These are phyloP conservation scores for Penicillium sp. DNA, from an alignment of 2,329 filamentous ascomycete species.

Conservation along the genomic window DNA sequence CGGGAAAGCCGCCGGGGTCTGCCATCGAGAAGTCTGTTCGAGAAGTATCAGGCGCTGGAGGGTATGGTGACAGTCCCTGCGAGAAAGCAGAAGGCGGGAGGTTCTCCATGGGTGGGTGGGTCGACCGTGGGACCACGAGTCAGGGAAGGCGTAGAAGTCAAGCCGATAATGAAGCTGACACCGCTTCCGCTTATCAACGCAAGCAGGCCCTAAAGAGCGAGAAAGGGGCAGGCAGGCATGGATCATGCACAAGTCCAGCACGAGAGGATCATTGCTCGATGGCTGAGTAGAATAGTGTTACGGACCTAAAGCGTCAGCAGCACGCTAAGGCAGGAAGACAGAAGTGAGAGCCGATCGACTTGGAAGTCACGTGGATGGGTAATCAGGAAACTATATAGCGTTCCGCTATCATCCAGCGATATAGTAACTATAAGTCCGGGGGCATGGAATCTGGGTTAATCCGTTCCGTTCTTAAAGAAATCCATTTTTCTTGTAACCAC, in stretches of 20 bases:
- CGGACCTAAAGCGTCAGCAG: too few species aligned
- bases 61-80: constrained; percentile 25
- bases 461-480: too few species aligned
- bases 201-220: too few species aligned
- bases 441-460: too few species aligned
- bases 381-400: too few species aligned
- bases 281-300: too few species aligned
- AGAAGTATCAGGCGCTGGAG: constrained; percentile 21
- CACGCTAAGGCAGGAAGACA: too few species aligned
- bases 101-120: constrained; percentile 19
- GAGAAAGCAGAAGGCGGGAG: constrained; percentile 16
- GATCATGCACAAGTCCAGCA: constrained; percentile 6
- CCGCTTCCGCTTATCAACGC: constrained; percentile 10
- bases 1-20: constrained; percentile 27
- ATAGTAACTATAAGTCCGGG: too few species aligned
- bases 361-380: too few species aligned
- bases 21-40: constrained; percentile 17
- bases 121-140: constrained; percentile 4
- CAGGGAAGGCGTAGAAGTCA: constrained; percentile 4
- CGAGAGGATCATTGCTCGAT: constrained; percentile 8
- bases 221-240: constrained; percentile 1
- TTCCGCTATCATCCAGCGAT: too few species aligned
- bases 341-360: too few species aligned
- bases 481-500: too few species aligned
- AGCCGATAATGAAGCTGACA: constrained; percentile 11